Conservation (phyloP, 2,329 filamentous ascomycete species). For the Diaporthe citriasiana region DNA sequence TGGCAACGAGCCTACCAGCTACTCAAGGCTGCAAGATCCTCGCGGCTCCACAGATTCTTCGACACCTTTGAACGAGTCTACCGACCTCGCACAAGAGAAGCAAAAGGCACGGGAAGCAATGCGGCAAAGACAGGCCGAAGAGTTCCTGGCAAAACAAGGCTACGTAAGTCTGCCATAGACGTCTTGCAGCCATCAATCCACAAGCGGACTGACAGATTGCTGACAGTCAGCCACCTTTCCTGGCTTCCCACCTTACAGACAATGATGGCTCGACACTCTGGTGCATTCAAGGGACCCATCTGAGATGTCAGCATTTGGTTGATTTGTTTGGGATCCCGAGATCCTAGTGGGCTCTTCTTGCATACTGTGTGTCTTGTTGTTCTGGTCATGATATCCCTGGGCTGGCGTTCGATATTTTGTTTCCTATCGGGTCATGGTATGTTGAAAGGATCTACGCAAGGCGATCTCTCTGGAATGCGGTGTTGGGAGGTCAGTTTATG, state of each 20-base stretch:
- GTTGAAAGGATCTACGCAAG: not conserved
- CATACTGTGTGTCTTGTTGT: not conserved
- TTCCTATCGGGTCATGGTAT: not conserved
- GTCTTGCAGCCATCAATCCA: not conserved
- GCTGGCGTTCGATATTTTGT: not conserved
- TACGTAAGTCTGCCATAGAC: conserved; percentile 35
- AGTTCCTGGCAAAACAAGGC: conserved; percentile 36
- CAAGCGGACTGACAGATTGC: not conserved
- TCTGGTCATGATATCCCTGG: conserved; percentile 11
- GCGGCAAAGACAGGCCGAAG: conserved; percentile 36
- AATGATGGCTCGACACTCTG: conserved; percentile 13
- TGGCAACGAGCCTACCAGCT: not conserved
- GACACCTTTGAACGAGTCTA: conserved; percentile 19
- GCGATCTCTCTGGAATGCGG: not conserved
- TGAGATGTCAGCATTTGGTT: not conserved
- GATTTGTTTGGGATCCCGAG: not conserved
- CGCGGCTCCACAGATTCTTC: conserved; percentile 31
- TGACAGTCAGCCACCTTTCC: conserved; percentile 27
- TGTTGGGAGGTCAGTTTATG: not conserved
- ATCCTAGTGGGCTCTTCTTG: not conserved
- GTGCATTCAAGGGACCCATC: conserved; percentile 25
- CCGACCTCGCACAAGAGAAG: conserved; percentile 20
- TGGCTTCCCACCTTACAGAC: conserved; percentile 22
- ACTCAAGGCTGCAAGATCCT: conserved; percentile 10
- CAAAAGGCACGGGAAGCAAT: conserved; percentile 36